A percentile compares a stretch with the other conserved stretches of the same genome.
These are phyloP conservation scores for Aspergillus sp. DNA, from an alignment of 2,329 filamentous ascomycete genomes.

Conservation along the genomic window DNA sequence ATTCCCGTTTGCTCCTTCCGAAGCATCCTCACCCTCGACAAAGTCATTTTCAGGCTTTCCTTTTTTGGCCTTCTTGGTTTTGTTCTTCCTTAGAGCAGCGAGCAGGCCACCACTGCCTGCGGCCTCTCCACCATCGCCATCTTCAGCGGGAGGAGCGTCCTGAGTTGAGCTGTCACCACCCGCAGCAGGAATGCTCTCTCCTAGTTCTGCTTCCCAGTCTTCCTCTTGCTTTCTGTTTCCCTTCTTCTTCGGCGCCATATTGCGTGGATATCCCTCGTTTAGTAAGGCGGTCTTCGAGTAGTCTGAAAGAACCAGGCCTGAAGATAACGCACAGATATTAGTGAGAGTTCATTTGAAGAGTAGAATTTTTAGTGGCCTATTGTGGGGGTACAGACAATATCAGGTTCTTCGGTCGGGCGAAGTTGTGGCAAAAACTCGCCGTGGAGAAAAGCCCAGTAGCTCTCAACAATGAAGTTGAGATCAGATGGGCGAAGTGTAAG, in stretches of 20 bases:
- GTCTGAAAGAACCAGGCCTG: background rate
- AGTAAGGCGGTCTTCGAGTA: background rate
- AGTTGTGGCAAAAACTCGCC: constrained; percentile 13
- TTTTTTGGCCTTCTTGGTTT: constrained; percentile 89
- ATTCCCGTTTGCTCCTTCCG: constrained; percentile 38
- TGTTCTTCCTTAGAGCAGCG: constrained; percentile 77
- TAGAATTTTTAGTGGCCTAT: constrained; percentile 6
- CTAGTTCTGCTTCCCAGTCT: constrained; percentile 93
- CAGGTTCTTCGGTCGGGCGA: constrained; percentile 10
- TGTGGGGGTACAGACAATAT: constrained; percentile 20
- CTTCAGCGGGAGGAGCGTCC: constrained; percentile 48
- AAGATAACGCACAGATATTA: background rate
- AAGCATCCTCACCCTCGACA: constrained; percentile 66
- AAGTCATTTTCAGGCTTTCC: constrained; percentile 72
- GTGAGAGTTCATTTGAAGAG: background rate
- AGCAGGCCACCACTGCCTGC: constrained; percentile 70
- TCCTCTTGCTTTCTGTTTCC: constrained; percentile 80
- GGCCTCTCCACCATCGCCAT: constrained; percentile 55
- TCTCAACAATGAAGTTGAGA: background rate
- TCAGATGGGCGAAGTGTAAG: constrained; percentile 2
- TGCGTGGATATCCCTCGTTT: constrained; percentile 10
- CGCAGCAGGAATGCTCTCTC: constrained; percentile 63
- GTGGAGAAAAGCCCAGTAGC: background rate
- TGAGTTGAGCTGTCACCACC: constrained; percentile 46
- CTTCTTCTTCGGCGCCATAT: constrained; percentile 95